Base-by-base conservation (phyloP, 2,329 filamentous ascomycete species). In the Colletotrichum abscissum region DNA sequence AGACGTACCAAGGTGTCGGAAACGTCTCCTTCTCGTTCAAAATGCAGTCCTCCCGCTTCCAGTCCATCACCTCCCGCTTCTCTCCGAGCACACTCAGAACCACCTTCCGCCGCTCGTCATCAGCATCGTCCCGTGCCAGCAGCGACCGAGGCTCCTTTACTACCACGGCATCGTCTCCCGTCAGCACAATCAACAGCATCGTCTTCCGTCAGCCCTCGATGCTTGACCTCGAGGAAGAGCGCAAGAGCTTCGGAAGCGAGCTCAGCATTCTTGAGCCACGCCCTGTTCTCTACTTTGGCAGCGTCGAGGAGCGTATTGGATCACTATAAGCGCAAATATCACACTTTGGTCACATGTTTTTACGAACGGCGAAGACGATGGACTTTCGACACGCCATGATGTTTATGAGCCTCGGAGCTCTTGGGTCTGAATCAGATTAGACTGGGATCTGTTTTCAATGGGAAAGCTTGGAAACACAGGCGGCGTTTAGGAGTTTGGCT, bases 251-350 rank as follows among this genome's bases (percentile, higher is more conserved):
- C 67, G 84, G 85, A 11, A 83, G 83, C 64, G 89, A 89, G 77
- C 83, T 92, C 9, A 85, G 84, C 76, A 83, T 92, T 22, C 85
- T 92, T 30, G 90, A 92, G 81, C 90, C 90, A 2, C 83, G 90
- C 56, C 90, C 90, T 12, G 85, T 91, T 46, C 88, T 91, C 66
- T 91, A 91, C 82, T 92, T 90, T 87, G 89, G 88, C 75, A 89
- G 90, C 52, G 80, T 92, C 60, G 90, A 92, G 81, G 90, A 91
- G 82, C 85, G 89, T 65, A 90, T 91, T 79, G 83, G 84, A 24
- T 70, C 67, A 19, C 26, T 62, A 16, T 70, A 46, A 46, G 63
- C 14, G 16, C 33, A n/a, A 11, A 28, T 22, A 35, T 4, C 6
- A 16, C 9, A 59, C n/a, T 19, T 28, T 28, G 54, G 22, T 22